phyloP scores from a whole-genome alignment of 805 yeast genomes.

The Pichia gijzeniarum region DNA sequence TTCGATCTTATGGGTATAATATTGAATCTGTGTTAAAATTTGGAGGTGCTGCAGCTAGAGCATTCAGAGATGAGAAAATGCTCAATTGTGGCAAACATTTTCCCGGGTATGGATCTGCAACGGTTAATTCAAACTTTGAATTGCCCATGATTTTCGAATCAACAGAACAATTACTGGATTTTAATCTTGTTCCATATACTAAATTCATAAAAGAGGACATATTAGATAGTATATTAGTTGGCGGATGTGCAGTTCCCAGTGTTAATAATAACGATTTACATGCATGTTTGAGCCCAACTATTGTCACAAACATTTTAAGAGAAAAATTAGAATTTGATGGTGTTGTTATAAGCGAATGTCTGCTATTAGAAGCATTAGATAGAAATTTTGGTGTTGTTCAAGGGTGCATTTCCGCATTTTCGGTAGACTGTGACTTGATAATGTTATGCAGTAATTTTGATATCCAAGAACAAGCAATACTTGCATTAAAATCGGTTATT shows the following conservation, averaged over 20 bases:
- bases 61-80: slow-evolving; percentile 48
- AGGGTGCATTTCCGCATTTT: slow-evolving; percentile 55
- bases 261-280: slow-evolving; percentile 55
- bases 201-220: slow-evolving; percentile 38
- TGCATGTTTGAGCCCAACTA: slow-evolving; percentile 52
- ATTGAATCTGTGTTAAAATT: slow-evolving; percentile 50
- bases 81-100: slow-evolving; percentile 56
- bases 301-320: slow-evolving; percentile 45
- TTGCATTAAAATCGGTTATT: slow-evolving; percentile 29
- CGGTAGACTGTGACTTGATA: slow-evolving; percentile 59
- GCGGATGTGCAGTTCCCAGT: slow-evolving; percentile 60
- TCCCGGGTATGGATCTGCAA: slow-evolving; percentile 61
- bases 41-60: slow-evolving; percentile 47
- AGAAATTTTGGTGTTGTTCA: slow-evolving; percentile 63
- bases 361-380: slow-evolving; percentile 57
- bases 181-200: slow-evolving; percentile 46
- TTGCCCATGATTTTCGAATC: slow-evolving; percentile 54
- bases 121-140: slow-evolving; percentile 50
- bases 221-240: slow-evolving; percentile 51
- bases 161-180: slow-evolving; percentile 43
- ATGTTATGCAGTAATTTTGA: slow-evolving; percentile 53
- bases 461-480: slow-evolving; percentile 51
- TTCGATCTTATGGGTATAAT: slow-evolving; percentile 56
- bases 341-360: slow-evolving; percentile 51
- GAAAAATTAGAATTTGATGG: slow-evolving; percentile 49